Conservation (phyloP, 2,329 filamentous ascomycete species). For the Talaromyces sp. region DNA sequence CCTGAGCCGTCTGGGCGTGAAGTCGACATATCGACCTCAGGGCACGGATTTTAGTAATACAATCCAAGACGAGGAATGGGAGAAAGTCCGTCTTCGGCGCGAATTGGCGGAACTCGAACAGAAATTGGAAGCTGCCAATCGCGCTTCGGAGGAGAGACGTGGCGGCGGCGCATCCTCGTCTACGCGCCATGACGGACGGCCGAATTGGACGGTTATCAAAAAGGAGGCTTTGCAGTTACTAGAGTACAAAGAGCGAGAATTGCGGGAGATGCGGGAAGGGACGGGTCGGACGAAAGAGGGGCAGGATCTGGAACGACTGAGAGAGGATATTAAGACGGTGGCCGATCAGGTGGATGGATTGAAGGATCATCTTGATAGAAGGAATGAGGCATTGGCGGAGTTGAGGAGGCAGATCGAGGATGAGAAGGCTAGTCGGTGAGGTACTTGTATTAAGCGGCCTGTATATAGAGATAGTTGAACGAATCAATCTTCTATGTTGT, state of each 20-base stretch:
- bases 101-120: conserved; percentile 85
- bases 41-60: conserved; percentile 88
- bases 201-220: conserved; percentile 88
- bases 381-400: conserved; percentile 73
- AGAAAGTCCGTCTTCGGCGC: conserved; percentile 91
- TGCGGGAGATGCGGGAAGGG: conserved; percentile 69
- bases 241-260: conserved; percentile 84
- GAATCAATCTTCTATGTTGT: conserved; percentile 2
- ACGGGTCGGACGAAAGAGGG: conserved; percentile 58
- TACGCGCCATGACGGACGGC: conserved; percentile 63
- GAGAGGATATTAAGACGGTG: conserved; percentile 86
- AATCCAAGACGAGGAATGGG: conserved; percentile 89
- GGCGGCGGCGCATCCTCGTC: conserved; percentile 29
- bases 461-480: conserved; percentile 21
- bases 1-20: conserved; percentile 79
- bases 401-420: conserved; percentile 81
- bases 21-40: conserved; percentile 73
- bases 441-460: conserved; percentile 1
- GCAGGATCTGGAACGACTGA: conserved; percentile 70
- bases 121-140: conserved; percentile 80
- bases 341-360: conserved; percentile 90
- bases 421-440: conserved; percentile 63
- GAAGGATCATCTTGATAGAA: conserved; percentile 73
- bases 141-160: conserved; percentile 64
- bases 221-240: conserved; percentile 89